Base-by-base conservation (phyloP, 306 rosid species). In the Prunus fruticosa region DNA sequence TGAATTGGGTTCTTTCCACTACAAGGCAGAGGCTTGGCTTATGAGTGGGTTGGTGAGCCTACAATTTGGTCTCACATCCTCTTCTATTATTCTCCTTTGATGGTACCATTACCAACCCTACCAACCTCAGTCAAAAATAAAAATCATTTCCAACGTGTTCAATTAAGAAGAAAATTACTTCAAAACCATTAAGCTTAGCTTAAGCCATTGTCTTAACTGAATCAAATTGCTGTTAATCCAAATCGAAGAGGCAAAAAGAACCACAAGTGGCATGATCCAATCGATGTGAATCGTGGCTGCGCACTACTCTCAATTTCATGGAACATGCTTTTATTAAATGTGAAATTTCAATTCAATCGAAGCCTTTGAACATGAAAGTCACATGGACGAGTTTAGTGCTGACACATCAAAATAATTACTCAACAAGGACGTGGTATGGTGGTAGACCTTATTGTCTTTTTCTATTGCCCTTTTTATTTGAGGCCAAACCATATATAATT, bases 11-110 rank as follows among this genome's bases (percentile, higher is more conserved):
- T 38, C 34, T 4, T 60, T 60, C 34, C 11, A 5, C 64, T 8
- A 25, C 64, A 25, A 60, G 30, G 64, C 3, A 12, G 25, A 25
- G 16, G 32, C 19, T 60, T 12, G 64, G 38, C 64, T 60, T 60
- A 25, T 15, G 67, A n/a, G 13, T 43, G 57, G 56, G 76, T 58
- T 73, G 68, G 76, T 72, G 76, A 72, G 76, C 5, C 22, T 18
- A 16, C 22, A 16, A 57, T 14, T 45, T 72, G 57, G 76, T 73
- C 41, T 41, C 16, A 11, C 68, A 73, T 73, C 76, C 1, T 43
- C 46, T 34, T 72, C 66, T 8, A 47, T 8, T 0, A 57, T 14
- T 9, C 10, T 62, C 14, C 6, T 13, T 38, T 10, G 67, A 14
- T 16, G 22, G 47, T 20, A 30, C 28, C 52, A 25, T 46, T 53